These are phyloP conservation scores for Hanseniaspora pseudoguilliermondii DNA, from an alignment of 805 yeast genomes.

Conservation along the genomic window DNA sequence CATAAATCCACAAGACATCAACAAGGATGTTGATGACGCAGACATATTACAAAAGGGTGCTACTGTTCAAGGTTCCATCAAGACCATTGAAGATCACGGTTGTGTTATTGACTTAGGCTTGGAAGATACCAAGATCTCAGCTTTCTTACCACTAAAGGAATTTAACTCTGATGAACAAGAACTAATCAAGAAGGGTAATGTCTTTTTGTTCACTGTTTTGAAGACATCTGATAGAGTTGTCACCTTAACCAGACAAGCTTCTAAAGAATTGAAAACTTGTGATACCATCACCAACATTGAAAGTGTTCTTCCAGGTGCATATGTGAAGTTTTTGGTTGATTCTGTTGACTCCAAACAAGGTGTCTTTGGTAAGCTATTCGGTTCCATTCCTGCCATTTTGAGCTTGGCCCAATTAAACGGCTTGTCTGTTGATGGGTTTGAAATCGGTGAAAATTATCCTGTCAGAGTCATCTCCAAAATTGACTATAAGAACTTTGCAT, in stretches of 20 bases:
- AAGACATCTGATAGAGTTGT: constrained; percentile 34
- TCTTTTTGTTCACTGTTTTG: constrained; percentile 48
- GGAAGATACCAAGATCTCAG: constrained; percentile 34
- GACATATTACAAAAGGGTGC: constrained; percentile 49
- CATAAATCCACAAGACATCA: constrained; percentile 62
- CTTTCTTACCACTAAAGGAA: constrained; percentile 67
- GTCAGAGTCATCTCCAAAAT: constrained; percentile 56
- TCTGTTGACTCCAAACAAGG: constrained; percentile 46
- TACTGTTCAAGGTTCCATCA: constrained; percentile 62
- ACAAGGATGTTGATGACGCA: constrained; percentile 44
- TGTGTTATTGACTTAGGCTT: constrained; percentile 60
- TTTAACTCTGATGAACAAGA: constrained; percentile 32
- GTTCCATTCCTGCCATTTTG: constrained; percentile 59
- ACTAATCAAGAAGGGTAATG: constrained; percentile 42
- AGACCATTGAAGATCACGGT: constrained; percentile 87
- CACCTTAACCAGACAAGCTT: constrained; percentile 43
- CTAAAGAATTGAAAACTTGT: constrained; percentile 33
- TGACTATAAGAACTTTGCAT: constrained; percentile 39
- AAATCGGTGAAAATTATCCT: constrained; percentile 53
- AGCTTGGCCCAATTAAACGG: constrained; percentile 52
- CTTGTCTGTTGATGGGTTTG: constrained; percentile 41
- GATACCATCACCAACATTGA: constrained; percentile 59
- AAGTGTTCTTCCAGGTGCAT: constrained; percentile 72
- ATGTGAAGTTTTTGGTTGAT: constrained; percentile 60
- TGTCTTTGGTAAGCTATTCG: constrained; percentile 56